Evolutionary conservation across 1,139 yeast genomes (phyloP).

Genomic region (Starmera stellimalicola): DNA sequence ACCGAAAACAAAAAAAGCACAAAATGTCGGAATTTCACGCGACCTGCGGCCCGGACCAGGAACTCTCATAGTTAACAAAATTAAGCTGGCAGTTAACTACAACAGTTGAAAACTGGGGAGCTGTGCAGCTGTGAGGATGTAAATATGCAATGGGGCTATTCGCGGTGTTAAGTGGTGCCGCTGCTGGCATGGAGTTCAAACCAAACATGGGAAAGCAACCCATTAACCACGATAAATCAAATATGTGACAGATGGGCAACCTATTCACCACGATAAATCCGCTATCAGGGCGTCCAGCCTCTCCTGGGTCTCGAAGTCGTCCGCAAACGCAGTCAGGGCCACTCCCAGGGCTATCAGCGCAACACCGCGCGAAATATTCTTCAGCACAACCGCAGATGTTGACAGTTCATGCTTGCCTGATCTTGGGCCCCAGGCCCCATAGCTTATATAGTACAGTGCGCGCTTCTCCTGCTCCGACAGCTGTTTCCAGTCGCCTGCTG

Average conservation of each 20-base stretch:
- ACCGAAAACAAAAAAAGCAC: no score
- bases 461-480: slow-evolving; percentile 74
- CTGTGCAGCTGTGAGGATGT: no score
- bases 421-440: slow-evolving; percentile 94
- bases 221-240: no score
- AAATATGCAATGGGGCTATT: no score
- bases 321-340: slow-evolving; percentile 10
- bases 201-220: no score
- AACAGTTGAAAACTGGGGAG: no score
- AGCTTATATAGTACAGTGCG: slow-evolving; percentile 83
- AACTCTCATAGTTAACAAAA: no score
- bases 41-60: no score
- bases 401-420: slow-evolving; percentile 6
- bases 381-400: slow-evolving; percentile 8
- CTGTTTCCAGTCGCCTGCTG: slow-evolving; percentile 63
- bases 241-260: neutral
- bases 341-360: slow-evolving; percentile 13
- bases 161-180: no score
- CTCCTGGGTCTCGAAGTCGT: slow-evolving; percentile 13
- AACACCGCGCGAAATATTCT: slow-evolving; percentile 10
- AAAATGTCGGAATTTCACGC: no score
- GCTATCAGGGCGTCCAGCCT: slow-evolving; percentile 4
- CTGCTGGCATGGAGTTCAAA: no score
- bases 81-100: no score
- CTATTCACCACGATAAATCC: neutral